A percentile compares a stretch with the other conserved stretches of the same genome.
These are phyloP conservation scores for Apiospora pterosperma DNA, from an alignment of 2,329 filamentous ascomycete species.

Conservation along the genomic window DNA sequence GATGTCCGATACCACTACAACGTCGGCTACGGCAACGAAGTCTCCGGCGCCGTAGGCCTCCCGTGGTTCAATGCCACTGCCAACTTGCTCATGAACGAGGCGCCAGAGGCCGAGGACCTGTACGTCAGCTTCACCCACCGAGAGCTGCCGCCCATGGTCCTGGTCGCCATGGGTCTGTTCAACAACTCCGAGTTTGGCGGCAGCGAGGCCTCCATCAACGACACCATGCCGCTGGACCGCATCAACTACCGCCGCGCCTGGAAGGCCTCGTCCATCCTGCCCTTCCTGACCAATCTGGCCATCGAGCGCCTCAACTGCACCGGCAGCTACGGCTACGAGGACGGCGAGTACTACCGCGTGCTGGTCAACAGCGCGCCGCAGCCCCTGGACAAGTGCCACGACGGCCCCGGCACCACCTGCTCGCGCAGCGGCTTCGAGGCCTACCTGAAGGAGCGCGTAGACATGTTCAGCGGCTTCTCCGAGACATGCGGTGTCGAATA, in stretches of 20 bases:
- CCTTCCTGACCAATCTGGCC: conserved; percentile 64
- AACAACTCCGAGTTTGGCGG: conserved; percentile 60
- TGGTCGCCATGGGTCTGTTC: conserved; percentile 66
- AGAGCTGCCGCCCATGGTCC: conserved; percentile 63
- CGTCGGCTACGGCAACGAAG: conserved; percentile 58
- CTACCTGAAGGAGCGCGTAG: conserved; percentile 35
- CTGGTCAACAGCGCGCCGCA: conserved; percentile 42
- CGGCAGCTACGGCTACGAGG: conserved; percentile 50
- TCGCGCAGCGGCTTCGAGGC: conserved; percentile 34
- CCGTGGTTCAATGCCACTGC: conserved; percentile 66
- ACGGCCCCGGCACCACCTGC: conserved; percentile 42
- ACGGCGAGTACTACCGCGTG: conserved; percentile 47
- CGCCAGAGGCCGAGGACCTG: conserved; percentile 47
- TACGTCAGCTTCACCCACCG: conserved; percentile 68
- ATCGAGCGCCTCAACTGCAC: conserved; percentile 62
- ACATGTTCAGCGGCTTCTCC: conserved; percentile 36
- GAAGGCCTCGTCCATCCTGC: conserved; percentile 60
- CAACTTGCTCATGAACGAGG: conserved; percentile 38
- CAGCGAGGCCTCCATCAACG: conserved; percentile 48
- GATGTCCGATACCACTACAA: conserved; percentile 65
- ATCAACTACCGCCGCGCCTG: conserved; percentile 63
- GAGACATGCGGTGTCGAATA: conserved; percentile 32
- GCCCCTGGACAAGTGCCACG: conserved; percentile 36
- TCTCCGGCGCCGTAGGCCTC: conserved; percentile 57
- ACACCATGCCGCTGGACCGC: conserved; percentile 59